phyloP scores from a whole-genome alignment of 495 filamentous ascomycete genomes.

The Penicillium lividum region DNA sequence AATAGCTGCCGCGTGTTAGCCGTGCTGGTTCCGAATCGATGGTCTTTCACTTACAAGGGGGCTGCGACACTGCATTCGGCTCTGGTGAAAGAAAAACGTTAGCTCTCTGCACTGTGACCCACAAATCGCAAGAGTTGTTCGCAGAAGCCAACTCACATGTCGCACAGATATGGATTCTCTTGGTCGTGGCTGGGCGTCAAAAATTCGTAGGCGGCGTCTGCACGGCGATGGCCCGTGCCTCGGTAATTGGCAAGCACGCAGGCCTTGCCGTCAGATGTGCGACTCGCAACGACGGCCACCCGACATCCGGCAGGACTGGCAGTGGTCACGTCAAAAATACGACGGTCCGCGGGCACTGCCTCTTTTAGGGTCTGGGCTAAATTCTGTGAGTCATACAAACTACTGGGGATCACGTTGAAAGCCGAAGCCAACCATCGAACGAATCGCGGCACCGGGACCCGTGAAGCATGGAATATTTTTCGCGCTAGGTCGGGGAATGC shows the following conservation, averaged over 20 bases:
- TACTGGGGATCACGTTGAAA: background rate
- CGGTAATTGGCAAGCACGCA: conserved; percentile 27
- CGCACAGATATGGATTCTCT: conserved; percentile 18
- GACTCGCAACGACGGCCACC: conserved; percentile 22
- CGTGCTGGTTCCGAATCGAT: background rate
- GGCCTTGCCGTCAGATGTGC: conserved; percentile 21
- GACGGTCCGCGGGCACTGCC: conserved; percentile 4
- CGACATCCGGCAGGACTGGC: conserved; percentile 3
- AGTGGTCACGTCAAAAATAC: conserved; percentile 17
- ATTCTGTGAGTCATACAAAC: background rate
- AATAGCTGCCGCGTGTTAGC: conserved; percentile 22
- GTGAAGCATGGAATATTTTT: background rate
- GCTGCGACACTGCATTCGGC: conserved; percentile 24
- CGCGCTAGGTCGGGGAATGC: background rate
- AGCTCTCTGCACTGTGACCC: background rate
- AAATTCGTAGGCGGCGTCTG: conserved; percentile 19
- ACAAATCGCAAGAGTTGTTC: background rate
- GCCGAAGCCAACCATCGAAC: background rate
- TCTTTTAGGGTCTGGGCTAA: conserved; percentile 4
- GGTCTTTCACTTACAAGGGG: conserved; percentile 15
- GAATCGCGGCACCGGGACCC: background rate
- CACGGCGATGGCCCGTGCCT: conserved; percentile 2
- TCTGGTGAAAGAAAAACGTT: background rate
- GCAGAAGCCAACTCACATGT: conserved; percentile 18
- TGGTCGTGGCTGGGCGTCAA: conserved; percentile 7